These are phyloP conservation scores for Termitomyces sp. DNA, from an alignment of 768 basidiomycete genomes.

Conservation along the genomic window DNA sequence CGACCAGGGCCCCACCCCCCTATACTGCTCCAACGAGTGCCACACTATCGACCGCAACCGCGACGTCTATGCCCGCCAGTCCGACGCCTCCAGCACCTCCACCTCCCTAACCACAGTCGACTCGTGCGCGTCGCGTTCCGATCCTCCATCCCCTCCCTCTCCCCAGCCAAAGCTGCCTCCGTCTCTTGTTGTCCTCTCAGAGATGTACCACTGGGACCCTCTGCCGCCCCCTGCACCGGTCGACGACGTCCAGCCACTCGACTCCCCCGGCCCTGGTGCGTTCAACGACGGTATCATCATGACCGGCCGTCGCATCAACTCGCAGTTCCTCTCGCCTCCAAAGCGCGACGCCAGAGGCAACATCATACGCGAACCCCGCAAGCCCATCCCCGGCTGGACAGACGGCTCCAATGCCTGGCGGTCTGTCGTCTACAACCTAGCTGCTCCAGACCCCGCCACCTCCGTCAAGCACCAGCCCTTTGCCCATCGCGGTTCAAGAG, in stretches of 20 bases:
- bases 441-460: conserved; percentile 30
- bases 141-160: conserved; percentile 21
- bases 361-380: conserved; percentile 28
- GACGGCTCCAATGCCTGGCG: conserved; percentile 66
- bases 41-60: conserved; percentile 50
- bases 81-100: conserved; percentile 23
- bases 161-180: conserved; percentile 21
- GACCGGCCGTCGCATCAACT: conserved; percentile 52
- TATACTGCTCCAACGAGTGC: conserved; percentile 83
- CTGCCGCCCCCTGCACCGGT: conserved; percentile 41
- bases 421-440: conserved; percentile 51
- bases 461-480: conserved; percentile 36
- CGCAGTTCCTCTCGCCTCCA: conserved; percentile 32
- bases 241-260: conserved; percentile 18
- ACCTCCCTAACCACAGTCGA: conserved; percentile 19
- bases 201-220: conserved; percentile 41
- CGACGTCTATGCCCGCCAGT: conserved; percentile 30
- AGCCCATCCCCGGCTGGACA: conserved; percentile 60
- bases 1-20: conserved; percentile 72
- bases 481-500: conserved; percentile 42
- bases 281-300: conserved; percentile 65
- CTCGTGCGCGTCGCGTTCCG: conserved; percentile 4
- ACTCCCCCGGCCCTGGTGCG: conserved; percentile 22
- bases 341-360: conserved; percentile 30
- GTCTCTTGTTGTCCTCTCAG: conserved; percentile 26